A percentile compares a stretch with the other conserved stretches of the same genome.
phyloP scores from a whole-genome alignment of 2,329 filamentous ascomycete genomes.

The Torrubiellomyces zombiae region DNA sequence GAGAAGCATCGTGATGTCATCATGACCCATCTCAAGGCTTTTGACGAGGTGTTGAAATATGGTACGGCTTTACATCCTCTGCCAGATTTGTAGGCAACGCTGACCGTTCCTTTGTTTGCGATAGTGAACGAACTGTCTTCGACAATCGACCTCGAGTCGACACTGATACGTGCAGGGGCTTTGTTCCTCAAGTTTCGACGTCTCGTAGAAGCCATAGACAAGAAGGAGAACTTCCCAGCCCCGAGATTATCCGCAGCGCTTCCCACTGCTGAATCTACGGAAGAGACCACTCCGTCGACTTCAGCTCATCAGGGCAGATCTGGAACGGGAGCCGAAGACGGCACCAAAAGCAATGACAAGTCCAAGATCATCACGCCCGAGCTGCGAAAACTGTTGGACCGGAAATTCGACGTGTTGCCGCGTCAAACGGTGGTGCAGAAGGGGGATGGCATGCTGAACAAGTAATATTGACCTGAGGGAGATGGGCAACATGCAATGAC shows the following conservation, averaged over 20 bases:
- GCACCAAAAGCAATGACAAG: slow-evolving; percentile 19
- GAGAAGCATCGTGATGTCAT: slow-evolving; percentile 96
- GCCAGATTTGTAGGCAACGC: too few relatives aligned
- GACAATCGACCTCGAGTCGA: slow-evolving; percentile 79
- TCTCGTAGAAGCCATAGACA: slow-evolving; percentile 80
- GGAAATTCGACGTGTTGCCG: slow-evolving; percentile 27
- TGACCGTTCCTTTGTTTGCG: too few relatives aligned
- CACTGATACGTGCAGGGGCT: slow-evolving; percentile 71
- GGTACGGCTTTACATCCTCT: slow-evolving; percentile 40
- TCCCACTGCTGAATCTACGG: slow-evolving; percentile 4
- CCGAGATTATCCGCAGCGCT: too few relatives aligned
- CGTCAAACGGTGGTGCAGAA: slow-evolving; percentile 18
- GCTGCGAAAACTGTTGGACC: slow-evolving; percentile 34
- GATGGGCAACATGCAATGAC: background rate
- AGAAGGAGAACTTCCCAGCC: slow-evolving; percentile 69
- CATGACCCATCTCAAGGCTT: slow-evolving; percentile 82
- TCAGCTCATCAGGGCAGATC: slow-evolving; percentile 3
- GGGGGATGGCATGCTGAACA: slow-evolving; percentile 18
- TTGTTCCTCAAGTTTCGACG: slow-evolving; percentile 80
- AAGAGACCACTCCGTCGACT: slow-evolving; percentile 1
- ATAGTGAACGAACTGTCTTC: slow-evolving; percentile 86
- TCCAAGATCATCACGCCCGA: slow-evolving; percentile 39
- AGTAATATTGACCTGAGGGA: too few relatives aligned
- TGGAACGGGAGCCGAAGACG: slow-evolving; percentile 4
- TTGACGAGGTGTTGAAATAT: slow-evolving; percentile 96